Evolutionary conservation across 331 rosid species (phyloP), one percentile per base, ranked within the genome.

Genomic region (Malus hybrid): DNA sequence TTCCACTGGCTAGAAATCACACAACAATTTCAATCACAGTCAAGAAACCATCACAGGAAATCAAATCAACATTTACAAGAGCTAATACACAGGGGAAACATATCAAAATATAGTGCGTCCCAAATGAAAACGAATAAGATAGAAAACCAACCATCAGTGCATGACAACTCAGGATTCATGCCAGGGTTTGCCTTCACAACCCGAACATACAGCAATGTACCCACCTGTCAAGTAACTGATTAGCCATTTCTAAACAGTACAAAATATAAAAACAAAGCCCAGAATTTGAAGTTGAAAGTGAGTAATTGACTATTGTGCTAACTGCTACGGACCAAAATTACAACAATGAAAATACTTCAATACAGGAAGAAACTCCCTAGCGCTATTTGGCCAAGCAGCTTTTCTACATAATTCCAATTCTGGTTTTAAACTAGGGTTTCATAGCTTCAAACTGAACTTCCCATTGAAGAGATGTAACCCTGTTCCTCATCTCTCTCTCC

Each of bases 151-250:
- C 99, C 99, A 82, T 92, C 96, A 12, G 87, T 89, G 79, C 99
- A 95, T 57, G 99, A 80, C 67, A 92, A 80, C 81, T 90, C 97
- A 10, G 99, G 97, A 86, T 92, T 95, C 89, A 92, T 84, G 81
- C 92, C 92, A 57, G 89, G 91, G 83, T 83, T 92, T 76, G 91
- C 96, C 81, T 88, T 92, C 71, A 85, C 97, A 31, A 95, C 87
- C 72, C 97, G 88, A 65, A 82, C 88, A 39, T 88, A 92, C 65
- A 92, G 76, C 86, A 92, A 84, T 69, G 93, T 82, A 78, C 93
- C 97, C 56, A 66, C 85, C 97, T 92, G 93, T 82, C 67, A 79
- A 48, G 39, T 10, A 73, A 80, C 50, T 54, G 57, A 62, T 79
- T 79, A 84, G 78, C 73, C 65, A 80, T 76, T 32, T 32, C 29